Evolutionary conservation across 2,329 filamentous ascomycete genomes (phyloP).

Genomic region (Arthroderma sp.): DNA sequence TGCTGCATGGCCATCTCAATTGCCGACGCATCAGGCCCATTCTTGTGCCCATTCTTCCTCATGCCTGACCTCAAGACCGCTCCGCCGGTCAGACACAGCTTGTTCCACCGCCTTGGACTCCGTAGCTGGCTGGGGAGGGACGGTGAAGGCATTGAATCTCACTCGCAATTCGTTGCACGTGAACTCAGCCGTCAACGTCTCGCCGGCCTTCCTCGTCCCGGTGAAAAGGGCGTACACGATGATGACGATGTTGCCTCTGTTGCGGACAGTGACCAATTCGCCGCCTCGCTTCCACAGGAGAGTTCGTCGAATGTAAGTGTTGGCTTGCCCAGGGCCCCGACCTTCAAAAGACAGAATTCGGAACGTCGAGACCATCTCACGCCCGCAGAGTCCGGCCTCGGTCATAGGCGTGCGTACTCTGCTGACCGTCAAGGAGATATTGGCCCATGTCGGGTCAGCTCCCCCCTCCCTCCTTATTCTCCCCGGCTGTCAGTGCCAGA

Average conservation of each 20-base stretch:
- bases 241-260: background rate
- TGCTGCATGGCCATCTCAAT: slow-evolving; percentile 34
- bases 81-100: slow-evolving; percentile 30
- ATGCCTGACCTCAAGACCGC: slow-evolving; percentile 25
- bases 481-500: slow-evolving; percentile 32
- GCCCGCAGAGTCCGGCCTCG: slow-evolving; percentile 44
- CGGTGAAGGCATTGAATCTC: slow-evolving; percentile 14
- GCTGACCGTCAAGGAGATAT: slow-evolving; percentile 35
- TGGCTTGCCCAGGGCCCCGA: slow-evolving; percentile 62
- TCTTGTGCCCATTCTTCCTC: slow-evolving; percentile 25
- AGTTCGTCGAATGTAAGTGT: slow-evolving; percentile 48
- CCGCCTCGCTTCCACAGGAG: background rate
- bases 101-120: slow-evolving; percentile 36
- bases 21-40: slow-evolving; percentile 29
- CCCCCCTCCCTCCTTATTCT: slow-evolving; percentile 26
- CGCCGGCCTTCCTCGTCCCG: background rate
- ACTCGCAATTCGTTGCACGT: slow-evolving; percentile 7
- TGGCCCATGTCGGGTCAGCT: slow-evolving; percentile 35
- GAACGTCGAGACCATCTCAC: slow-evolving; percentile 64
- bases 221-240: background rate
- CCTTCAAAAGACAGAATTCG: slow-evolving; percentile 71
- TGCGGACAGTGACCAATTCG: background rate
- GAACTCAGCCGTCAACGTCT: background rate
- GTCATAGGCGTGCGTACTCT: slow-evolving; percentile 56
- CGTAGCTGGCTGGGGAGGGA: slow-evolving; percentile 34